Base-by-base conservation (phyloP, 225 moss, liverwort and hornwort species). In the Straminergon stramineum region DNA sequence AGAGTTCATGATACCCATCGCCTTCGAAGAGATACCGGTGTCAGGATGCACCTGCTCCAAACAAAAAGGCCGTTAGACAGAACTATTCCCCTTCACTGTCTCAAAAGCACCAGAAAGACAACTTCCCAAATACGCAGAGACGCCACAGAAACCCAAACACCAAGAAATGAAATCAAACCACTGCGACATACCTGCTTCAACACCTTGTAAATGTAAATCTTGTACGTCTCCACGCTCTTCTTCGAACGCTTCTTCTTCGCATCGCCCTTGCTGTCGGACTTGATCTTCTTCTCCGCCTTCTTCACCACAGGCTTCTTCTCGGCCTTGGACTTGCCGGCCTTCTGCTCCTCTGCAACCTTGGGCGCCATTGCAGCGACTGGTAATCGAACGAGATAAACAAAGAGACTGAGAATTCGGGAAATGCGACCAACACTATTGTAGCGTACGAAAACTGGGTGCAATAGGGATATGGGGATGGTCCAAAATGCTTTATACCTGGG, bases 251-350 rank as follows among this genome's bases (percentile, higher is more conserved):
- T 90, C 90, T 84, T 90, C 90, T 90, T 90, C 22, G 75, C 86
- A 1, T 90, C 90, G 66, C 90, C 90, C 90, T 90, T 86, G 16
- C 86, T 65, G 65, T 90, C 90, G 7, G 86, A 86, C 86, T 90
- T 90, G 66, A 90, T 90, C 90, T 90, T 90, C 86, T 90, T 86
- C 82, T 90, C 90, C 4, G 90, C 90, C 90, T 90, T 90, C 90
- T 90, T 90, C 90, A 75, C 90, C 82, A 87, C 90, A 0, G 90
- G 90, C 90, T 90, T 90, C 90, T 90, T 90, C 90, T 87, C 87
- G 39, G 90, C 87, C 90, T 90, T 90, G 1, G 87, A 87, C 90
- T 87, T 90, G 18, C 87, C 90, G 62, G 87, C 90, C 70, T 90
- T 90, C 84, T 90, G 84, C 90, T 90, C 90, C 82, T 90, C 90